Conservation (phyloP, 2,329 filamentous ascomycete species). For the Hymenoscyphus scutula region DNA sequence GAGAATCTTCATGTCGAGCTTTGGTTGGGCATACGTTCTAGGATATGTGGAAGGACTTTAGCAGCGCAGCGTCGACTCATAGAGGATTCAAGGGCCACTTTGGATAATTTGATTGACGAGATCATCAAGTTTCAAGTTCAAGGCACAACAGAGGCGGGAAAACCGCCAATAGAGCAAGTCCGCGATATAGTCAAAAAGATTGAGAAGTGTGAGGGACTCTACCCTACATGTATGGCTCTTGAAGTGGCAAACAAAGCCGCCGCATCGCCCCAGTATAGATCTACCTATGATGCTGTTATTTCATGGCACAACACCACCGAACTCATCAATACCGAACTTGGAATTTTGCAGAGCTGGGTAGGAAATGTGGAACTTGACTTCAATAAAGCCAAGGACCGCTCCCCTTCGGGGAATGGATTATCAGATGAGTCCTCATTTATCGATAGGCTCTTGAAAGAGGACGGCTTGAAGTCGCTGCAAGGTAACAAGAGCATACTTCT, state of each 20-base stretch:
- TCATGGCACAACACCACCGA: slow-evolving; percentile 97
- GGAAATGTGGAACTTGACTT: slow-evolving; percentile 96
- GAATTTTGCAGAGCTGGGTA: slow-evolving; percentile 92
- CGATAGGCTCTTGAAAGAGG: slow-evolving; percentile 91
- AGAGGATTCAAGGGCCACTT: slow-evolving; percentile 73
- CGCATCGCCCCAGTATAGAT: slow-evolving; percentile 71
- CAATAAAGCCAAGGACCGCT: slow-evolving; percentile 67
- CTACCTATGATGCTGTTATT: slow-evolving; percentile 84
- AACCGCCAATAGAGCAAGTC: slow-evolving; percentile 83
- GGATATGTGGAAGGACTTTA: slow-evolving; percentile 77
- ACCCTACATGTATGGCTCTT: slow-evolving; percentile 75
- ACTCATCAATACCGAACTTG: slow-evolving; percentile 91
- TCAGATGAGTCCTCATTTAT: slow-evolving; percentile 91
- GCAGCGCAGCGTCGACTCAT: slow-evolving; percentile 83
- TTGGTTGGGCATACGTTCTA: slow-evolving; percentile 85
- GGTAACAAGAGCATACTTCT: slow-evolving; percentile 83
- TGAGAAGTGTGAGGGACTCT: slow-evolving; percentile 81
- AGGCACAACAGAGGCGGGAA: slow-evolving; percentile 83
- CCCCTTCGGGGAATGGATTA: slow-evolving; percentile 68
- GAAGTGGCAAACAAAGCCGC: slow-evolving; percentile 73
- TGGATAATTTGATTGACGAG: slow-evolving; percentile 76
- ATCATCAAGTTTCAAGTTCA: slow-evolving; percentile 94
- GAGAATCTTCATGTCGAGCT: slow-evolving; percentile 71
- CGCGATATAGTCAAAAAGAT: slow-evolving; percentile 87
- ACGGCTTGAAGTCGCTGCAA: slow-evolving; percentile 88